Conservation (phyloP, 352 stramenopile species). For the Aphanomyces cochlioides region DNA sequence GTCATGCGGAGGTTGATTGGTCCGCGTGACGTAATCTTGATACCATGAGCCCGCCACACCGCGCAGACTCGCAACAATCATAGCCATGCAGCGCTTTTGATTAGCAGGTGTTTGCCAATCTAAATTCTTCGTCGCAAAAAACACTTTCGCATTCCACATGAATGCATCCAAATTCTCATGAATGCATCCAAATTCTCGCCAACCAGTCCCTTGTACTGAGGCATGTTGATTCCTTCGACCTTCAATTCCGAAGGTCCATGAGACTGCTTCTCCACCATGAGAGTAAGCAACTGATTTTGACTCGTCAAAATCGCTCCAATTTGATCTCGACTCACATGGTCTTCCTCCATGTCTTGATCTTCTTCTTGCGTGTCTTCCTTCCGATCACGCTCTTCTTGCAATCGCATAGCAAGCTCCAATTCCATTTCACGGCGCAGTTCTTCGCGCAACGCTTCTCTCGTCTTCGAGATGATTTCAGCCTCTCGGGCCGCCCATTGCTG, state of each 20-base stretch:
- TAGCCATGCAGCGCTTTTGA: too few species aligned
- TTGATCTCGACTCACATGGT: not conserved
- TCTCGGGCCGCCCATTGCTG: not conserved
- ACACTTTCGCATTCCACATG: not conserved
- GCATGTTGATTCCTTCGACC: not conserved
- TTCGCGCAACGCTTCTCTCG: not conserved
- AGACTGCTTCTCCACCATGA: not conserved
- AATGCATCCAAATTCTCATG: too few species aligned
- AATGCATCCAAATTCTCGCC: not conserved
- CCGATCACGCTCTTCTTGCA: not conserved
- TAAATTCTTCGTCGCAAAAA: not conserved
- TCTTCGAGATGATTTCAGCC: not conserved
- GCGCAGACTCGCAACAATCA: not conserved
- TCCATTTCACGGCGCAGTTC: not conserved
- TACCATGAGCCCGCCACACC: conserved; percentile 14
- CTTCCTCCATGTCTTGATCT: not conserved
- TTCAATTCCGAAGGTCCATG: not conserved
- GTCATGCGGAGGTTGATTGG: not conserved
- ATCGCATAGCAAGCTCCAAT: not conserved
- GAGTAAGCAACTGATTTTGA: not conserved
- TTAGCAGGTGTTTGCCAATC: not conserved
- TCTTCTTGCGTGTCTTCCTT: not conserved
- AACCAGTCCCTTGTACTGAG: not conserved
- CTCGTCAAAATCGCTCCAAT: not conserved
- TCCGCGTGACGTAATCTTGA: not conserved